Base-by-base conservation (phyloP, 2,329 filamentous ascomycete species). In the Penicillium sp. region DNA sequence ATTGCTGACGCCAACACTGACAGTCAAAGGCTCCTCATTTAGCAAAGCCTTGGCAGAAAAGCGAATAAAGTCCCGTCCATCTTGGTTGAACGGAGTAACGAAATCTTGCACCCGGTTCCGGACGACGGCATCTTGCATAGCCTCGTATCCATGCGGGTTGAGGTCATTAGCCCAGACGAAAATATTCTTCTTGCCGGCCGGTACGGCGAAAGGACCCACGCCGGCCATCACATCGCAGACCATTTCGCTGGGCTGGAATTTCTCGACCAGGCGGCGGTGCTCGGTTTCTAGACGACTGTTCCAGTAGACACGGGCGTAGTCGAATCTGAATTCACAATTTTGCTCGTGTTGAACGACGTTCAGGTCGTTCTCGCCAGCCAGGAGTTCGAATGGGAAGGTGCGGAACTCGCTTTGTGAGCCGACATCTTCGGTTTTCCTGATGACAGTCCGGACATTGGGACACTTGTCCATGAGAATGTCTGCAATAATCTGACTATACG, bases 251-350 rank as follows among this genome's bases (percentile, higher is more conserved):
- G 87, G 83, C 48, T 82, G 75, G 75, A 97, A 96, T 46, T 85
- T 73, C 44, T 79, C 75, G 51, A 92, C 82, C 13, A 97, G 76
- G 3, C 93, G 80, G 56, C 86, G 83, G 71, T 99, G 93, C 71
- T 99, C 93, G 0, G 84, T 88, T 63, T 95, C 86, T 12, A 99
- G 81, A 59, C 92, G 84, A 63, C 84, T 90, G 72, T 99, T 99
- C 92, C 92, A 99, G 77, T 99, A 99, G 3, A 99, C 93, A 61
- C 95, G 95, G 54, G 87, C 82, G 70, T 95, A 99, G 75, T 99
- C 88, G 70, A 99, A 97, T 48, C 79, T 78, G 74, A 95, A 99
- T n/a, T 79, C 75, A 73, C 93, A 97, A 53, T 83, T 81, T 61
- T 88, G 86, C 72, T 96, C 90, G 56, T 81, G 82, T 44, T 93